Evolutionary conservation across 805 yeast species (phyloP), one percentile per base, ranked within the genome.

Genomic region (Nakazawaea populi): DNA sequence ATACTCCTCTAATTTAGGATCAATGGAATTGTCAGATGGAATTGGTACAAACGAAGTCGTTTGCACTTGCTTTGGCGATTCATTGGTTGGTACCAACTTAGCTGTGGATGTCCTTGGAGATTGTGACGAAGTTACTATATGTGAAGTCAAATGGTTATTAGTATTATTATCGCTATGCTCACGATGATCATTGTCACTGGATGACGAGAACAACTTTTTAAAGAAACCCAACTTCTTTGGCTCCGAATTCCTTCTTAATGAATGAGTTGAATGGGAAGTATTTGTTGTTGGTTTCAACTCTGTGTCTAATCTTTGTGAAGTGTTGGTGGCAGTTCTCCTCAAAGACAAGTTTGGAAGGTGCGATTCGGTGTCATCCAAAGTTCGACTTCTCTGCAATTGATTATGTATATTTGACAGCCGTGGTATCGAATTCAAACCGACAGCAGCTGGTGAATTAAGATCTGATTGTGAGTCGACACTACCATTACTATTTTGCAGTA

Each of bases 1-100:
- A 57, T 79, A 80, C 47, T 73, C 74, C 38, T 74, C 70, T 30
- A 80, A 58, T 54, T 74, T 70, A 1, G 76, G 75, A 55, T 79
- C 83, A 14, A 71, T 49, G 2, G 40, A 11, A 10, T 12, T 34
- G 9, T 9, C 9, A 32, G 66, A 9, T 39, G 41, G 31, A 34
- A 35, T 37, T 6, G 49, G 28, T 24, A 37, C 34, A 2, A 37
- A 28, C 4, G 43, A 14, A 5, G 42, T 12, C 4, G 30, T 34
- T 8, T 8, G 32, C 6, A 34, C 27, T 29, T 36, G 28, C 10
- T 6, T 14, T 14, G 46, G 30, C 2, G 46, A 9, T 18, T 31
- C 27, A 10, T 38, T 8, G 18, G 39, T 6, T 18, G 46, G 30
- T 3, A 11, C 36, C 36, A 9, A 34, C 12, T 34, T 34, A 10